These are phyloP conservation scores for Betula pendula DNA, from an alignment of 306 rosid species.

Conservation along the genomic window DNA sequence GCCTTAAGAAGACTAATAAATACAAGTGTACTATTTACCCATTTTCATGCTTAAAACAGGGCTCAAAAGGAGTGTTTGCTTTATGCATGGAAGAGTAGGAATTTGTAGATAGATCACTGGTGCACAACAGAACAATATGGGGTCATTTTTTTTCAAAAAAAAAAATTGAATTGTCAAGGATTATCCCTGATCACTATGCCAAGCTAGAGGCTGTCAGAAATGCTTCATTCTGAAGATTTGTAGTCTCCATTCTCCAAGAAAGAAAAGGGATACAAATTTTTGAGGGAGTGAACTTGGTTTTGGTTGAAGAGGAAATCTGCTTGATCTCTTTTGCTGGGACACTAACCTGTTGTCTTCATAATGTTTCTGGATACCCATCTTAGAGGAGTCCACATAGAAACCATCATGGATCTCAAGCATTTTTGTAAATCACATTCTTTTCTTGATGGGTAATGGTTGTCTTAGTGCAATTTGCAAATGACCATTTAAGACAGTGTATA, in stretches of 20 bases:
- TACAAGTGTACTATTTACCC: background rate
- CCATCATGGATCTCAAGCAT: background rate
- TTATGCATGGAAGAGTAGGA: background rate
- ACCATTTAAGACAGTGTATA: background rate
- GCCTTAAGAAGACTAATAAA: background rate
- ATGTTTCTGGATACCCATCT: background rate
- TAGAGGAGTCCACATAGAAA: background rate
- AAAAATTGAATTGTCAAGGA: no score
- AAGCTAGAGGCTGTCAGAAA: background rate
- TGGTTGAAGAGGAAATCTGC: background rate
- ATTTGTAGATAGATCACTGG: no score
- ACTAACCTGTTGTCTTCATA: background rate
- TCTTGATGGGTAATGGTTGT: background rate
- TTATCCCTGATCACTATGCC: background rate
- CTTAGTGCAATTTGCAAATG: background rate
- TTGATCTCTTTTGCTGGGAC: background rate
- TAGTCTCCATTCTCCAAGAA: background rate
- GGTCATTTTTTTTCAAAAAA: no score
- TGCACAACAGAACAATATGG: no score
- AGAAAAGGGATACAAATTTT: background rate
- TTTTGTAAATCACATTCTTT: background rate
- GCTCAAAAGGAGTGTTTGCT: background rate
- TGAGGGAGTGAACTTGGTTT: background rate
- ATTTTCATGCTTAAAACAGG: background rate
- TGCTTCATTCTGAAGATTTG: background rate